Evolutionary conservation across 1,139 yeast species (phyloP).

Genomic region (Pichia cactophila): DNA sequence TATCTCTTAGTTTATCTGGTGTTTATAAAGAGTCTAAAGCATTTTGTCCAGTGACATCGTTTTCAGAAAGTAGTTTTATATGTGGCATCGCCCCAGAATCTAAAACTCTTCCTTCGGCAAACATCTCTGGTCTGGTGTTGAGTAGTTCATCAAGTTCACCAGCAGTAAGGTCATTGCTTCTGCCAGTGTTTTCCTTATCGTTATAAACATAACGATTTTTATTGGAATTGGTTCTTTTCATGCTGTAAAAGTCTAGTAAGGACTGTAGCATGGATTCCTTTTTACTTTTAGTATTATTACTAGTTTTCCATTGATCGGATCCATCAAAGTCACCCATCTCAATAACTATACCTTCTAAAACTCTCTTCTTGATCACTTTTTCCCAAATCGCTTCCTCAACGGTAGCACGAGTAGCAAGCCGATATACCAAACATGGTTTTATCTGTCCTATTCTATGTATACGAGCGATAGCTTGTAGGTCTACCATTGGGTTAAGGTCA

Average conservation of each 20-base stretch:
- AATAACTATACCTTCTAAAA: constrained; percentile 73
- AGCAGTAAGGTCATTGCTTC: constrained; percentile 4
- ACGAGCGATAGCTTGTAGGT: constrained; percentile 91
- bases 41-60: constrained; percentile 11
- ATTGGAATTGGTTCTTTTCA: neutral
- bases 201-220: neutral
- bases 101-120: constrained; percentile 2
- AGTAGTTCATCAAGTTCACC: constrained; percentile 44
- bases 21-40: constrained; percentile 2
- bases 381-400: constrained; percentile 76
- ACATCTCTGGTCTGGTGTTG: constrained; percentile 3
- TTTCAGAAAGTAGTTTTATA: constrained; percentile 11
- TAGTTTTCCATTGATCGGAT: constrained; percentile 14
- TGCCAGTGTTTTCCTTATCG: neutral
- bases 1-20: neutral
- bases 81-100: constrained; percentile 9
- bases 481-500: constrained; percentile 98
- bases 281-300: constrained; percentile 20
- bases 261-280: constrained; percentile 9
- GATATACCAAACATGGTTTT: constrained; percentile 71
- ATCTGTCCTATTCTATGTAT: constrained; percentile 90
- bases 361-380: constrained; percentile 71
- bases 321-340: constrained; percentile 74
- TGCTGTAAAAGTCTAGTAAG: constrained; percentile 10
- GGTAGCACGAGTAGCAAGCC: constrained; percentile 70